phyloP scores from a whole-genome alignment of 139 green algal genomes.

The Axilococcus clingmanii region DNA sequence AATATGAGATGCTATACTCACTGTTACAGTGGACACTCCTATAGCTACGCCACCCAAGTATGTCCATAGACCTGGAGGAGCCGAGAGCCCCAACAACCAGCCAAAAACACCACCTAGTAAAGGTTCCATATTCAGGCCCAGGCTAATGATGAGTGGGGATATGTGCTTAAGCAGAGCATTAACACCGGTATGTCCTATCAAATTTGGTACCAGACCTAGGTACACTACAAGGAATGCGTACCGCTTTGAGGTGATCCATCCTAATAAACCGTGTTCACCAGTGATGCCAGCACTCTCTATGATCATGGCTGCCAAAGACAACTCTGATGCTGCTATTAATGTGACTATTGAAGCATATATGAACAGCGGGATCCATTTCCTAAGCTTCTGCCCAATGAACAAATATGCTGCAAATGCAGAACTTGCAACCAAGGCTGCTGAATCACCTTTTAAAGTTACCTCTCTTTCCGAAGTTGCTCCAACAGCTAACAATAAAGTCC shows the following conservation, averaged over 20 bases:
- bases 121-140: constrained; percentile 71
- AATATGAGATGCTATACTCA: not conserved
- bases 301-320: constrained; percentile 14
- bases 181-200: constrained; percentile 60
- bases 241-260: constrained; percentile 27
- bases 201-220: constrained; percentile 50
- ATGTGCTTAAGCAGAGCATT: constrained; percentile 44
- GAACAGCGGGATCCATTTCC: constrained; percentile 63
- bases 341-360: constrained; percentile 64
- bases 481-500: constrained; percentile 33
- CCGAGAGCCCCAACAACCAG: constrained; percentile 39
- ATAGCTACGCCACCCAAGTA: constrained; percentile 7
- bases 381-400: constrained; percentile 24
- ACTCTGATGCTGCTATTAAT: constrained; percentile 11
- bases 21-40: not conserved
- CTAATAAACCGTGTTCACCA: constrained; percentile 36
- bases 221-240: constrained; percentile 50
- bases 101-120: constrained; percentile 62
- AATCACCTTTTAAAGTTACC: constrained; percentile 50
- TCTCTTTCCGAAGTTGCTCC: constrained; percentile 8
- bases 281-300: constrained; percentile 16
- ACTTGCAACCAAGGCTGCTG: constrained; percentile 38
- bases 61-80: constrained; percentile 32
- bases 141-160: constrained; percentile 40
- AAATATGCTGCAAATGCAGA: constrained; percentile 49